phyloP scores from a whole-genome alignment of 495 filamentous ascomycete species.

The Aspergillus sclerotioniger region DNA sequence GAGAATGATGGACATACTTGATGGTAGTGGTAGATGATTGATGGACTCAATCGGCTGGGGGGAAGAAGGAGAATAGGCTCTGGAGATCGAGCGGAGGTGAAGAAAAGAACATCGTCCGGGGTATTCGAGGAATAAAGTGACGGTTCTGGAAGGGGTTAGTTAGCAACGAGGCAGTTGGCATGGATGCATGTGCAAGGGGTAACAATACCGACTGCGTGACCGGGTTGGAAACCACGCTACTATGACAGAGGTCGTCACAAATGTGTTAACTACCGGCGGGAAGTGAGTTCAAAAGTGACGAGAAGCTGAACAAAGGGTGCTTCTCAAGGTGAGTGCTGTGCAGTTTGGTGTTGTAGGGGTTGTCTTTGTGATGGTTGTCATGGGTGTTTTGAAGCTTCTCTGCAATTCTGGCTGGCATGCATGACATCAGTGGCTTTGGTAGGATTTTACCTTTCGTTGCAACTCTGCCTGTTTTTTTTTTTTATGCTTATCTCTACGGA shows the following conservation, averaged over 20 bases:
- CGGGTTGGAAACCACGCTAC: background rate
- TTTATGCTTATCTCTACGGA: background rate
- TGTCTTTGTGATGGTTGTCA: background rate
- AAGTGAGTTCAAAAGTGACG: no score
- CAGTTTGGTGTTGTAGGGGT: background rate
- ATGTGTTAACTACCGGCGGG: no score
- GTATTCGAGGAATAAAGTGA: background rate
- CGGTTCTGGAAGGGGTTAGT: background rate
- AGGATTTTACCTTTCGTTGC: background rate
- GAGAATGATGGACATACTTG: background rate
- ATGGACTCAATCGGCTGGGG: background rate
- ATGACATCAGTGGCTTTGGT: conserved; percentile 1
- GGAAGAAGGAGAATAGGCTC: background rate
- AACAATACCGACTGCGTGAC: background rate
- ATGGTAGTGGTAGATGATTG: background rate
- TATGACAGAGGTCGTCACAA: no score
- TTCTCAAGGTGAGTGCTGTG: background rate
- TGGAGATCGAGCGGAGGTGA: background rate
- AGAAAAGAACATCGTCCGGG: conserved; percentile 1
- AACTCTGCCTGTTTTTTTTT: background rate
- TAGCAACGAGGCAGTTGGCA: background rate
- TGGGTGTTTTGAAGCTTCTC: background rate
- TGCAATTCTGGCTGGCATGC: background rate
- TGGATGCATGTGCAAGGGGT: background rate
- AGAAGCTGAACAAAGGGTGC: background rate